Evolutionary conservation across 148 eudicot genomes (phyloP).

Genomic region (Silene uniflora): DNA sequence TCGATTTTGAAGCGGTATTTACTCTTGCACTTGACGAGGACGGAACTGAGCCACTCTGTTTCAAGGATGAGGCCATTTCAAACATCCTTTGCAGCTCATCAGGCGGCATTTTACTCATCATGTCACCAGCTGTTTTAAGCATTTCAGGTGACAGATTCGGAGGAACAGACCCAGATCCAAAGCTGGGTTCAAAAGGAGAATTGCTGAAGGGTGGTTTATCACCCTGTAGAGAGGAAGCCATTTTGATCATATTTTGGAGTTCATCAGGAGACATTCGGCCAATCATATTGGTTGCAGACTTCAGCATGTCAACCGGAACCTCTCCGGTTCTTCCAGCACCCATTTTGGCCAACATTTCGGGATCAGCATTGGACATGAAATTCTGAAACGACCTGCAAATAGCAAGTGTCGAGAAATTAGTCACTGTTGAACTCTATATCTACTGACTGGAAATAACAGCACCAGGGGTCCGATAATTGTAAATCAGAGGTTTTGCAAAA

Average conservation of each 20-base stretch:
- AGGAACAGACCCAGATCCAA: slow-evolving; percentile 57
- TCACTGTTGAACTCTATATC: not conserved
- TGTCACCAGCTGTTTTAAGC: slow-evolving; percentile 83
- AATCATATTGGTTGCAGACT: slow-evolving; percentile 78
- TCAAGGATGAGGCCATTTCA: slow-evolving; percentile 71
- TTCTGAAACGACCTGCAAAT: slow-evolving; percentile 72
- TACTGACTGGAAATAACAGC: slow-evolving; percentile 10
- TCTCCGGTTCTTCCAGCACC: slow-evolving; percentile 56
- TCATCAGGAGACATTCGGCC: slow-evolving; percentile 91
- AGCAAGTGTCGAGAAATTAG: slow-evolving; percentile 9
- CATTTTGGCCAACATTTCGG: slow-evolving; percentile 67
- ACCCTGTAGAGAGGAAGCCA: slow-evolving; percentile 87
- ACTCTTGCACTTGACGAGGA: slow-evolving; percentile 35
- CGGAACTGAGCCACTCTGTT: slow-evolving; percentile 45
- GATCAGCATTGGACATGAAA: slow-evolving; percentile 68
- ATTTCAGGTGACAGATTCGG: slow-evolving; percentile 72
- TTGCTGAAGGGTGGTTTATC: slow-evolving; percentile 39
- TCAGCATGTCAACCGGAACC: slow-evolving; percentile 75
- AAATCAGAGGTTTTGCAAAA: not conserved
- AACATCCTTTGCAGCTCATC: slow-evolving; percentile 84
- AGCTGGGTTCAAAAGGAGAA: slow-evolving; percentile 34
- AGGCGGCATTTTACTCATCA: slow-evolving; percentile 91
- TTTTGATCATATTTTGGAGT: slow-evolving; percentile 79
- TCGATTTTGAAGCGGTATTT: slow-evolving; percentile 34
- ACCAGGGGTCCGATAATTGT: not conserved